These are phyloP conservation scores for Lactifluus rugatus DNA, from an alignment of 768 basidiomycete genomes.

Conservation along the genomic window DNA sequence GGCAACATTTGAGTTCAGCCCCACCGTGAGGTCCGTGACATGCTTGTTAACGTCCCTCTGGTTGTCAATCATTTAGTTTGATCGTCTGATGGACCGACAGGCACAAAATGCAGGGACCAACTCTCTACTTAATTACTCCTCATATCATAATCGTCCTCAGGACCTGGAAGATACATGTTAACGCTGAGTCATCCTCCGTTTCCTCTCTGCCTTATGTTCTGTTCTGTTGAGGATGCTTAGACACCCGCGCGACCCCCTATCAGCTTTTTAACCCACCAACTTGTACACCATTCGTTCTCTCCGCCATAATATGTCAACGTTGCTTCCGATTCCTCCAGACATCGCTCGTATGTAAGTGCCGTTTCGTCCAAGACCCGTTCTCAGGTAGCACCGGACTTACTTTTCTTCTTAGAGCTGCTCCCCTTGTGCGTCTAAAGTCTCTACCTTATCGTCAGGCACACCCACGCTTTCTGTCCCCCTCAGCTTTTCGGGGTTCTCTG, in stretches of 20 bases:
- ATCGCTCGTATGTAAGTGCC: not conserved
- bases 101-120: not conserved
- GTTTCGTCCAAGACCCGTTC: not conserved
- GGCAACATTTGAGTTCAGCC: no score
- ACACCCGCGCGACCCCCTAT: no score
- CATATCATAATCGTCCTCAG: not conserved
- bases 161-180: not conserved
- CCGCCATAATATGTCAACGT: not conserved
- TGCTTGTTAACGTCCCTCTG: no score
- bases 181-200: not conserved
- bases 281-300: not conserved
- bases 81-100: not conserved
- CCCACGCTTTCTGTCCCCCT: not conserved
- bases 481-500: constrained; percentile 9
- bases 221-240: not conserved
- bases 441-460: not conserved
- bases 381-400: not conserved
- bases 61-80: no score
- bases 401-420: not conserved
- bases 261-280: not conserved
- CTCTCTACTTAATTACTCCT: not conserved
- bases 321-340: not conserved
- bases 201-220: not conserved
- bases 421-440: not conserved
- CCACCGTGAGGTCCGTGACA: no score